Base-by-base conservation (phyloP, 352 stramenopile species). In the Phytophthora cactorum region DNA sequence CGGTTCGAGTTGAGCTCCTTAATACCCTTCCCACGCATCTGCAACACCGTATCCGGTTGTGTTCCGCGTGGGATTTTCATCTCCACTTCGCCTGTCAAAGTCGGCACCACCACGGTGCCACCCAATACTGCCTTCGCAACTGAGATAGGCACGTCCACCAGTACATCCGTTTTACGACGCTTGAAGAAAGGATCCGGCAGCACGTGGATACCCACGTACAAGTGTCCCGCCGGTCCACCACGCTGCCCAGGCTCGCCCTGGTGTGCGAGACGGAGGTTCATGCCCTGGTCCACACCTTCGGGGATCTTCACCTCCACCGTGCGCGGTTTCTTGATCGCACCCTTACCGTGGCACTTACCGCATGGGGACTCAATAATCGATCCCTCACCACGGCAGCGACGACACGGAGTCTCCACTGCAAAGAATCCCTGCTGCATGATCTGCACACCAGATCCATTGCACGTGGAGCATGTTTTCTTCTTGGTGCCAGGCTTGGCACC, bases 1-100 rank as follows among this genome's bases (percentile, higher is more conserved):
- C 90, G 86, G 63, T 86, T 90, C 50, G 92, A 95, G 70, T 97
- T 97, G 59, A 99, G 84, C 54, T 97, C 82, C 65, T 96, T 97
- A 55, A 99, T 98, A 50, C 97, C 97, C 77, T 98, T 99, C 44
- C 96, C 95, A 47, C 97, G 89, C 72, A 99, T 95, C 72, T 99
- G 90, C 31, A 99, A 80, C 64, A 98, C 96, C 27, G 96, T 95
- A 68, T 97, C 96, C 7, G 97, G 93, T 83, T 99, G 97, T 28
- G 90, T 98, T 59, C 97, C 97, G 50, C 93, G 93, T 9, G 96
- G 96, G 55, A 96, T 93, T 81, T 98, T 99, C 66, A 99, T 90
- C 71, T 99, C 96, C 14, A 99, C 97, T 76, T 98, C 95, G 27
- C 98, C 97, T 25, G 95, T 93, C 14, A 99, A 75, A n/a, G 97